phyloP scores from a whole-genome alignment of 2,329 filamentous ascomycete species.

The Cordyceps tenuipes region DNA sequence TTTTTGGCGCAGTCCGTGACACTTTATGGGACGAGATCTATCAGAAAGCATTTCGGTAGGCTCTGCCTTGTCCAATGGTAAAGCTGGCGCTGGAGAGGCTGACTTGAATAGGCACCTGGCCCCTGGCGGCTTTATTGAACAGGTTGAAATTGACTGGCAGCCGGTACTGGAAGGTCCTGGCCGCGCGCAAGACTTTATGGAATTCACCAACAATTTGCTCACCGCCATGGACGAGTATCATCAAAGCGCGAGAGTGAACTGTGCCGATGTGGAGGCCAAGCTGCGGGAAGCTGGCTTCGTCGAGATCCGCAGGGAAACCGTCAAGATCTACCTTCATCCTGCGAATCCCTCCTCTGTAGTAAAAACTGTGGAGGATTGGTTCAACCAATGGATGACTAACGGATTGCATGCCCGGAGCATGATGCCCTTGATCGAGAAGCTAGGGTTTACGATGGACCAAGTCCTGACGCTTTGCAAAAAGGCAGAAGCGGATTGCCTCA shows the following conservation, averaged over 20 bases:
- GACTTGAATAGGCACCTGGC: conserved; percentile 56
- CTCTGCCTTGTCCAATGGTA: conserved; percentile 8
- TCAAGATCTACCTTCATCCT: conserved; percentile 62
- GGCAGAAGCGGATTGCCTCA: conserved; percentile 41
- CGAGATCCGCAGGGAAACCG: conserved; percentile 63
- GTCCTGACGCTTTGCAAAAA: conserved; percentile 33
- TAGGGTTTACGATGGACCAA: conserved; percentile 43
- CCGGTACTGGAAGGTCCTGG: conserved; percentile 64
- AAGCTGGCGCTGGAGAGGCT: not conserved
- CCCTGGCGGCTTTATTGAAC: conserved; percentile 74
- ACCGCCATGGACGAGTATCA: conserved; percentile 58
- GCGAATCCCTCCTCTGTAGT: too few relatives aligned
- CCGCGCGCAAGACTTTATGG: conserved; percentile 46
- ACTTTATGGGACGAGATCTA: conserved; percentile 65
- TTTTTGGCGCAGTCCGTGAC: conserved; percentile 66
- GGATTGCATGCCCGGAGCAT: conserved; percentile 66
- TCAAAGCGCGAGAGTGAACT: conserved; percentile 55
- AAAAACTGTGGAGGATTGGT: too few relatives aligned
- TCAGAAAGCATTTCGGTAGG: conserved; percentile 57
- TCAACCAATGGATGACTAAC: conserved; percentile 68
- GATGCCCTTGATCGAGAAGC: conserved; percentile 55
- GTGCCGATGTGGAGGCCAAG: conserved; percentile 42
- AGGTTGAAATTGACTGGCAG: conserved; percentile 79
- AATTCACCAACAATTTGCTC: conserved; percentile 63
- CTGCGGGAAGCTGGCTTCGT: conserved; percentile 68